phyloP scores from a whole-genome alignment of 1,284 basidiomycete species.

The Papiliotrema laurentii region DNA sequence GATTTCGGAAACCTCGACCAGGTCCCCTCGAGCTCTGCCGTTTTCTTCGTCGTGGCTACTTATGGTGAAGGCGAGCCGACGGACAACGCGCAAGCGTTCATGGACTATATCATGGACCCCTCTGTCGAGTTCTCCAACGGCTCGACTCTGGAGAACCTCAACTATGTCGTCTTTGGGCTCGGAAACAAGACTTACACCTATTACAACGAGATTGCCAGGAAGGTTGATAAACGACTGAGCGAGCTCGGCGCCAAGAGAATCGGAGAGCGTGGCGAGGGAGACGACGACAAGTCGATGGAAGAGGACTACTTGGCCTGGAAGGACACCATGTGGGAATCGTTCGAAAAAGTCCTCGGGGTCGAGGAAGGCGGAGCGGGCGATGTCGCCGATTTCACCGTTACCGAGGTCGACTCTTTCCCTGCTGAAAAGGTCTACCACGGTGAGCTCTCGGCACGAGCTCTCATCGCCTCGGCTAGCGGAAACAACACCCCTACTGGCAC shows the following conservation, averaged over 20 bases:
- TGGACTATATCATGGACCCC: slow-evolving; percentile 85
- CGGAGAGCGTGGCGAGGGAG: slow-evolving; percentile 89
- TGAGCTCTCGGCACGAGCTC: slow-evolving; percentile 82
- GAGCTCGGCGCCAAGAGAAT: slow-evolving; percentile 82
- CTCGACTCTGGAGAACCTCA: slow-evolving; percentile 74
- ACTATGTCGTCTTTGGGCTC: slow-evolving; percentile 92
- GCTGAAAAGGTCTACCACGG: slow-evolving; percentile 85
- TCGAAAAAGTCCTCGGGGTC: slow-evolving; percentile 73
- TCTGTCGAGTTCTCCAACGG: slow-evolving; percentile 70
- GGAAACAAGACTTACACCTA: slow-evolving; percentile 96
- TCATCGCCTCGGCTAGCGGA: slow-evolving; percentile 49
- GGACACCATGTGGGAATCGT: slow-evolving; percentile 90
- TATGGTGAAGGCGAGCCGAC: slow-evolving; percentile 99
- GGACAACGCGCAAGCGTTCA: slow-evolving; percentile 92
- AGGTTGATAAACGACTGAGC: slow-evolving; percentile 68
- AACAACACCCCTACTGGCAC: slow-evolving; percentile 54
- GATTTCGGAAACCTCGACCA: slow-evolving; percentile 94
- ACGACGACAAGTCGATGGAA: slow-evolving; percentile 99
- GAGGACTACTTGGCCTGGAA: slow-evolving; percentile 99
- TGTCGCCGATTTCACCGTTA: slow-evolving; percentile 88
- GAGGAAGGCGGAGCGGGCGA: slow-evolving; percentile 96
- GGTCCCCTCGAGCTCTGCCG: slow-evolving; percentile 77
- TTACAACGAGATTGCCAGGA: slow-evolving; percentile 83
- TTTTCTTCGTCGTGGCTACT: slow-evolving; percentile 88
- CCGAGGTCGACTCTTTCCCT: slow-evolving; percentile 66